phyloP scores from a whole-genome alignment of 768 basidiomycete species.

The Leccinellum albellum region DNA sequence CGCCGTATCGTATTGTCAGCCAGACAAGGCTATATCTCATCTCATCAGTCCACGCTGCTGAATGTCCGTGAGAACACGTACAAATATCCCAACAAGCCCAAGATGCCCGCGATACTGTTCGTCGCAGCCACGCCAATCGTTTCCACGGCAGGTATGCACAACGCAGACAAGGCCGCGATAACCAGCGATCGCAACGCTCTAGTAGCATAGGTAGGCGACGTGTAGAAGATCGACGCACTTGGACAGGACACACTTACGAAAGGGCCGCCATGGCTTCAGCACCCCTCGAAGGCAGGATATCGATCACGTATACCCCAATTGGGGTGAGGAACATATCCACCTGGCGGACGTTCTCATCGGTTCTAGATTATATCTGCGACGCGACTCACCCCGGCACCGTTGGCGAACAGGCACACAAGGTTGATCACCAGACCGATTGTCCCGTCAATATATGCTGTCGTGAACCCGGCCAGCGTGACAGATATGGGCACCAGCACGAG shows the following conservation, averaged over 20 bases:
- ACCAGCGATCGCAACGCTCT: conserved; percentile 25
- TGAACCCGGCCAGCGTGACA: conserved; percentile 44
- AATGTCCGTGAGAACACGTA: conserved; percentile 32
- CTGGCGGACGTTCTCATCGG: conserved; percentile 28
- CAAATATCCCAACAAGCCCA: conserved; percentile 51
- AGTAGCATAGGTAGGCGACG: not conserved
- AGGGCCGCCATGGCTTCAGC: conserved; percentile 61
- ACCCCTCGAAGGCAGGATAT: conserved; percentile 56
- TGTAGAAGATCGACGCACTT: not conserved
- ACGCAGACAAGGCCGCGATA: conserved; percentile 8
- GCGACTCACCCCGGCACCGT: conserved; percentile 58
- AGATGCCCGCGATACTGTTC: conserved; percentile 41
- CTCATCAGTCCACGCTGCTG: not conserved
- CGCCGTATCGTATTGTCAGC: conserved; percentile 55
- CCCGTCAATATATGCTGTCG: conserved; percentile 48
- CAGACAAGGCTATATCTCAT: conserved; percentile 47
- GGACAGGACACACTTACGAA: conserved; percentile 37
- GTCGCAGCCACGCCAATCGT: conserved; percentile 48
- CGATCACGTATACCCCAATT: conserved; percentile 53
- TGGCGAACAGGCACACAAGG: conserved; percentile 56
- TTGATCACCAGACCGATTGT: conserved; percentile 47
- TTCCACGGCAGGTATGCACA: conserved; percentile 43
- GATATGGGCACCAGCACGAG: conserved; percentile 53
- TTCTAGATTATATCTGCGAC: not conserved
- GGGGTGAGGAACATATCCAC: conserved; percentile 57